Percentiles rank a stretch among this genome's conserved stretches.
These are phyloP conservation scores for Zasmidium angulare DNA, from an alignment of 2,329 filamentous ascomycete species.

Conservation along the genomic window DNA sequence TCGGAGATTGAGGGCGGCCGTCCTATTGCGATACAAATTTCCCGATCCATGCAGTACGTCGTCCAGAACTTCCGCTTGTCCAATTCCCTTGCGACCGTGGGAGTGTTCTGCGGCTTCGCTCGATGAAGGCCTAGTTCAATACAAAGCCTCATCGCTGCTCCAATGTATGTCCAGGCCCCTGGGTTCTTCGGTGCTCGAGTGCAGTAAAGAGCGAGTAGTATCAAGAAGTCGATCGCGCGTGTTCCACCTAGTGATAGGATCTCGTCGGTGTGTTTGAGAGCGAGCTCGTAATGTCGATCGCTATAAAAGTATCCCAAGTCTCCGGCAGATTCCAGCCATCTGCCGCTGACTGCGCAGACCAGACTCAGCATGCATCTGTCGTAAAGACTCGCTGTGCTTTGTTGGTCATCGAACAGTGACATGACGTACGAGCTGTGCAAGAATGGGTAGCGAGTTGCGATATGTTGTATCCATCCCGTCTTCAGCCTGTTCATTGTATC, in stretches of 20 bases:
- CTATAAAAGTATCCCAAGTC: not conserved
- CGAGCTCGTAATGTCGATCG: not conserved
- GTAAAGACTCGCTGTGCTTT: not conserved
- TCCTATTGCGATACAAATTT: not conserved
- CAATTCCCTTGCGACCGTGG: not conserved
- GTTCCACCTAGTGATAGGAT: not conserved
- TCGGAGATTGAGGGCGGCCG: not conserved
- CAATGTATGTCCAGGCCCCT: not conserved
- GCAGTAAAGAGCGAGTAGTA: not conserved
- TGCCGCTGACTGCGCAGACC: not conserved
- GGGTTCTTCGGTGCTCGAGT: not conserved
- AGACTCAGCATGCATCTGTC: not conserved
- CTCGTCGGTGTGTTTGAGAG: not conserved
- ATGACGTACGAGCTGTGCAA: not conserved
- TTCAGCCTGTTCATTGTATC: not conserved
- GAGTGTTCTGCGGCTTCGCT: not conserved
- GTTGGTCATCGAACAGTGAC: not conserved
- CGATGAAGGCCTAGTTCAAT: not conserved
- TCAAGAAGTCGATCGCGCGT: not conserved
- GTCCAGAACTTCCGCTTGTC: not conserved
- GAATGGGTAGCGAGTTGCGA: not conserved
- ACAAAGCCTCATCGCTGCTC: not conserved
- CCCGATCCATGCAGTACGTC: not conserved
- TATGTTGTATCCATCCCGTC: not conserved
- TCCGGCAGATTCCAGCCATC: not conserved